These are phyloP conservation scores for Echinochloa phyllopogon DNA, from an alignment of 176 grass and related monocot species.

Conservation along the genomic window DNA sequence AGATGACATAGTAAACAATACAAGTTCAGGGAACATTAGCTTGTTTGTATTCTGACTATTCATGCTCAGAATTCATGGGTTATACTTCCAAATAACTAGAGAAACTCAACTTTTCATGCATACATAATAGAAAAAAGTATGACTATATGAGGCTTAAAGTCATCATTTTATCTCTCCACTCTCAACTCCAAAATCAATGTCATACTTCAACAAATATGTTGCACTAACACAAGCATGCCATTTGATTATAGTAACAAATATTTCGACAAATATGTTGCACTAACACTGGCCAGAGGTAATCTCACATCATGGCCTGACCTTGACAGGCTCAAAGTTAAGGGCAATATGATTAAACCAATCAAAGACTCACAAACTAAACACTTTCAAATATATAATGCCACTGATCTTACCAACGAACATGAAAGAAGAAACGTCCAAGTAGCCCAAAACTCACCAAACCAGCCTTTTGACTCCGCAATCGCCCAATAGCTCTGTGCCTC, in stretches of 20 bases:
- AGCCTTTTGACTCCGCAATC: constrained; percentile 76
- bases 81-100: constrained; percentile 6
- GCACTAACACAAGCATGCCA: background rate
- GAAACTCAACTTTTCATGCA: constrained; percentile 9
- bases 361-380: background rate
- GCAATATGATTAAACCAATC: background rate
- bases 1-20: background rate
- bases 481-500: constrained; percentile 97
- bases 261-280: background rate
- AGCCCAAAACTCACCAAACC: constrained; percentile 72
- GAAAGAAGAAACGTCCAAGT: background rate
- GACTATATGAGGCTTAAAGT: background rate
- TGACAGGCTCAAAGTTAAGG: background rate
- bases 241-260: no score
- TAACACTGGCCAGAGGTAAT: background rate
- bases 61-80: background rate
- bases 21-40: background rate
- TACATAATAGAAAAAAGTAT: constrained; percentile 10
- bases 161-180: background rate
- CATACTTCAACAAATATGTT: background rate
- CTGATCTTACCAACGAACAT: background rate
- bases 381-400: background rate
- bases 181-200: background rate
- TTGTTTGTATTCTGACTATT: background rate
- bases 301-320: background rate